phyloP scores from a whole-genome alignment of 768 basidiomycete genomes.

The Trametes cubensis region DNA sequence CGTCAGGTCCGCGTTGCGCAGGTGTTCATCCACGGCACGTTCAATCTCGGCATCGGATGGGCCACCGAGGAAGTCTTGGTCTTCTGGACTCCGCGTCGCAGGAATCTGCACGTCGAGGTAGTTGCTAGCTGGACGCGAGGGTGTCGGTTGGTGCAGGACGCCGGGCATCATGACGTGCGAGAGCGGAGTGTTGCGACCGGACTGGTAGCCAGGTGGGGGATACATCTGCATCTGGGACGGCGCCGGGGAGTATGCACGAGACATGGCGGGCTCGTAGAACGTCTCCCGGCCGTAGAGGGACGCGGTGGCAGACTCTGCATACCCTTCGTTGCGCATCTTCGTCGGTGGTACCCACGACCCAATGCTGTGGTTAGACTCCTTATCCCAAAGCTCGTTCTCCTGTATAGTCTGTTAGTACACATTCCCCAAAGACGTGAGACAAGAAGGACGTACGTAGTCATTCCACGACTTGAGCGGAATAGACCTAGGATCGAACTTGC shows the following conservation, averaged over 20 bases:
- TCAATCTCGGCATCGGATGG: slow-evolving; percentile 79
- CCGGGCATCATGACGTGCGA: slow-evolving; percentile 25
- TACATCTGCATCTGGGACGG: slow-evolving; percentile 60
- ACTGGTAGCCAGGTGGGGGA: slow-evolving; percentile 73
- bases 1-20: slow-evolving; percentile 82
- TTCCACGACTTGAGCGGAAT: slow-evolving; percentile 98
- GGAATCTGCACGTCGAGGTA: slow-evolving; percentile 78
- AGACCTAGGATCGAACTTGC: slow-evolving; percentile 90
- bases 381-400: slow-evolving; percentile 98
- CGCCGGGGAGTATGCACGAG: slow-evolving; percentile 67
- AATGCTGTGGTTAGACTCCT: slow-evolving; percentile 94
- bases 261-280: slow-evolving; percentile 69
- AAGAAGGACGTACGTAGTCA: slow-evolving; percentile 70
- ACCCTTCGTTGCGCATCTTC: slow-evolving; percentile 71
- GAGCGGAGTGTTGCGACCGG: slow-evolving; percentile 69
- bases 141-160: slow-evolving; percentile 60
- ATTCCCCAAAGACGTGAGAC: not conserved
- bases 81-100: slow-evolving; percentile 52
- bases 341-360: slow-evolving; percentile 88
- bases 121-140: slow-evolving; percentile 72
- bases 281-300: slow-evolving; percentile 90
- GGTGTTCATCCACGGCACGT: slow-evolving; percentile 68
- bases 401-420: slow-evolving; percentile 32
- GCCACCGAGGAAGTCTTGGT: slow-evolving; percentile 47
- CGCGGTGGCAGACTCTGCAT: slow-evolving; percentile 74